These are phyloP conservation scores for Russula emetica DNA, from an alignment of 768 basidiomycete species.

Conservation along the genomic window DNA sequence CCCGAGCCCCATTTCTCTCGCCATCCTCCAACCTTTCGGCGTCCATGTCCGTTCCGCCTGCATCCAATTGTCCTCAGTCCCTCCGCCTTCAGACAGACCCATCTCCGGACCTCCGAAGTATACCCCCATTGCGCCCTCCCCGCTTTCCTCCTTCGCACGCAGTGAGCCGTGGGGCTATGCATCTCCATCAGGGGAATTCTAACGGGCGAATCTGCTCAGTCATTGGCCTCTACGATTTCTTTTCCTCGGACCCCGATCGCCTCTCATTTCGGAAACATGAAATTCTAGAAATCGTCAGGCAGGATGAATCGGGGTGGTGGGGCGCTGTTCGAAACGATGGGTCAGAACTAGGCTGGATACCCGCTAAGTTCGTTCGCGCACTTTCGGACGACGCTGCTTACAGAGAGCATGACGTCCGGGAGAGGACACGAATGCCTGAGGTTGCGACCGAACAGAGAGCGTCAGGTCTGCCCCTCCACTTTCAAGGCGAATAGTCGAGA, in stretches of 20 bases:
- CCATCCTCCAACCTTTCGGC: background rate
- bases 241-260: slow-evolving; percentile 55
- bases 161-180: slow-evolving; percentile 25
- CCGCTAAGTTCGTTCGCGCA: slow-evolving; percentile 60
- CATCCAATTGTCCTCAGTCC: slow-evolving; percentile 15
- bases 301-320: slow-evolving; percentile 78
- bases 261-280: slow-evolving; percentile 63
- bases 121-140: background rate
- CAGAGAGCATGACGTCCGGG: slow-evolving; percentile 42
- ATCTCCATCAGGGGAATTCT: slow-evolving; percentile 32
- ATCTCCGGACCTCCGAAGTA: background rate
- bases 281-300: slow-evolving; percentile 61
- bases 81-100: slow-evolving; percentile 21
- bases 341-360: slow-evolving; percentile 67
- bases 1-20: background rate
- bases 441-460: slow-evolving; percentile 44
- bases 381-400: slow-evolving; percentile 51
- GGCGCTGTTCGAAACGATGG: slow-evolving; percentile 59
- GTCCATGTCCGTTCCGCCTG: slow-evolving; percentile 17
- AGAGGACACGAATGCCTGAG: slow-evolving; percentile 42
- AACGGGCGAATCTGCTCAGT: slow-evolving; percentile 47
- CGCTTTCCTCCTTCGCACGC: slow-evolving; percentile 3
- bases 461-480: slow-evolving; percentile 39
- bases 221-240: slow-evolving; percentile 65
- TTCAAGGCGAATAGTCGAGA: slow-evolving; percentile 25